Conservation (phyloP, 2,329 filamentous ascomycete species). For the Penicillium hesseltinei region DNA sequence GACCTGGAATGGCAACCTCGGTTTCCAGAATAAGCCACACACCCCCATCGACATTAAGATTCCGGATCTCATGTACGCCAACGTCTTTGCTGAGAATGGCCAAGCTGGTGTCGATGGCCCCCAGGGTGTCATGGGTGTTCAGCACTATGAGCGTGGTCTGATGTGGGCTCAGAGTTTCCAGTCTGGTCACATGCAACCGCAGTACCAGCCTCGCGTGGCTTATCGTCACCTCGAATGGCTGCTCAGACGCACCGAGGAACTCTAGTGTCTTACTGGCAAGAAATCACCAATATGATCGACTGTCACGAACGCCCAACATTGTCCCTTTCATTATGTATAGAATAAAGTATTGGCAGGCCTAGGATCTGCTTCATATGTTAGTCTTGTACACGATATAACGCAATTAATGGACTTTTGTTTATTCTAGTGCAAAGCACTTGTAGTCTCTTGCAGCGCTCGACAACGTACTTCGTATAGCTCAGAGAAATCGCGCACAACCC, state of each 20-base stretch:
- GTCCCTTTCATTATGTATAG: not conserved
- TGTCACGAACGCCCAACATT: not conserved
- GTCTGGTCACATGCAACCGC: constrained; percentile 47
- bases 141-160: constrained; percentile 72
- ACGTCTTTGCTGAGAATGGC: constrained; percentile 54
- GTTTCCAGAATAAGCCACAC: constrained; percentile 68
- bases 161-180: constrained; percentile 59
- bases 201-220: constrained; percentile 66
- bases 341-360: not conserved
- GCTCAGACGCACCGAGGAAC: constrained; percentile 29
- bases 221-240: constrained; percentile 62
- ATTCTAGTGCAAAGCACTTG: not conserved
- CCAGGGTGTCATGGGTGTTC: constrained; percentile 66
- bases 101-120: constrained; percentile 64
- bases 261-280: constrained; percentile 12
- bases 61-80: constrained; percentile 56
- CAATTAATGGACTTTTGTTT: not conserved
- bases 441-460: not conserved
- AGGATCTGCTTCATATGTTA: not conserved
- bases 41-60: constrained; percentile 33
- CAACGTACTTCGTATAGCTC: not conserved
- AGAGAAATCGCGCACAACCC: not conserved
- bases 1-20: constrained; percentile 72
- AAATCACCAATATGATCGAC: not conserved
- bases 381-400: not conserved